Percentiles rank a stretch among this genome's conserved stretches.
Conservation (phyloP, 441 rosid species). For the Populus trichocarpa region DNA sequence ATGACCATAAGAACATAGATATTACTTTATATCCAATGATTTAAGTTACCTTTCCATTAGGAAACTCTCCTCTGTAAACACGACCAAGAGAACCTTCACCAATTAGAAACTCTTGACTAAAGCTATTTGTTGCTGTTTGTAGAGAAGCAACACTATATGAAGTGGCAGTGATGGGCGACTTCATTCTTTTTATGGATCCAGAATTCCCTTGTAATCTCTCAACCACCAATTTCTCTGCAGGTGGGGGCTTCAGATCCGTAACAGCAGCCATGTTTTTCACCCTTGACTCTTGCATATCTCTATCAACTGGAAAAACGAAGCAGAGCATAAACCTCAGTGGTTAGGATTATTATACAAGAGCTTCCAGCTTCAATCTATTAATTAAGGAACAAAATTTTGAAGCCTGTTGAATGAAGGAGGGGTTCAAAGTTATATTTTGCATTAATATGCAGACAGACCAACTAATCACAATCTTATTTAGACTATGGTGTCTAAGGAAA, state of each 20-base stretch:
- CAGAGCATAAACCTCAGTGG: background rate
- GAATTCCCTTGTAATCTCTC: slow-evolving; percentile 62
- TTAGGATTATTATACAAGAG: slow-evolving; percentile 2
- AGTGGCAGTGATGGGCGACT: slow-evolving; percentile 81
- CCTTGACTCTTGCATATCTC: slow-evolving; percentile 64
- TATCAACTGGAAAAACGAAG: slow-evolving; percentile 29
- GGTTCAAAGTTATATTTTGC: too few relatives aligned
- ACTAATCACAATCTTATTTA: background rate
- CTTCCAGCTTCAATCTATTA: slow-evolving; percentile 17
- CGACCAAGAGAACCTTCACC: slow-evolving; percentile 99
- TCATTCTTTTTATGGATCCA: slow-evolving; percentile 66
- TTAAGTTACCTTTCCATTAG: slow-evolving; percentile 71
- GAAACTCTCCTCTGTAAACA: slow-evolving; percentile 84
- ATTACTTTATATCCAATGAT: background rate
- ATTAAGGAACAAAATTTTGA: background rate
- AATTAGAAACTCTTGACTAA: slow-evolving; percentile 78
- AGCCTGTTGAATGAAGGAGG: slow-evolving; percentile 2
- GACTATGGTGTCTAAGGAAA: background rate
- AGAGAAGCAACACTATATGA: slow-evolving; percentile 80
- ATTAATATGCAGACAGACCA: background rate
- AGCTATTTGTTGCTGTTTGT: slow-evolving; percentile 87
- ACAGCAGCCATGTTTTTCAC: slow-evolving; percentile 61
- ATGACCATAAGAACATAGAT: background rate
- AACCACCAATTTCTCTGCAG: slow-evolving; percentile 56
- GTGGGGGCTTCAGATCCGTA: slow-evolving; percentile 66